phyloP scores from a whole-genome alignment of 2,329 filamentous ascomycete species.

The Knoxdaviesia capensis region DNA sequence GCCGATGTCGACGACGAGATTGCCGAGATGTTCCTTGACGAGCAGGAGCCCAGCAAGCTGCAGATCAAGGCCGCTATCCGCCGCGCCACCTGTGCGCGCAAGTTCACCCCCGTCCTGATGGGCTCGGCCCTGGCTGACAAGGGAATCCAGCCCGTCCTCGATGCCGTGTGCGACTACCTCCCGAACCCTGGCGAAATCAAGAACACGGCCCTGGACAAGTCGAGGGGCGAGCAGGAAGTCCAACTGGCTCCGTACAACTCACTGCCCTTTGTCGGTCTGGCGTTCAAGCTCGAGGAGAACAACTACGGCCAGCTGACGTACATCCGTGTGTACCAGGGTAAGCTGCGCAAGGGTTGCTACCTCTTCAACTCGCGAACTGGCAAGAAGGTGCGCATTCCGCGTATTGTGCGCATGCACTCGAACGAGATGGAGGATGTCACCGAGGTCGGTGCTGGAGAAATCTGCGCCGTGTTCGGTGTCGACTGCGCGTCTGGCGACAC shows the following conservation, averaged over 20 bases:
- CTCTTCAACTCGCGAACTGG: slow-evolving; percentile 86
- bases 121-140: slow-evolving; percentile 90
- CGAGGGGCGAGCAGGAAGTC: slow-evolving; percentile 57
- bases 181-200: slow-evolving; percentile 79
- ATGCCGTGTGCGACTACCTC: slow-evolving; percentile 88
- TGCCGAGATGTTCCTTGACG: slow-evolving; percentile 82
- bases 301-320: slow-evolving; percentile 98
- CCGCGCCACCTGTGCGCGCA: slow-evolving; percentile 67
- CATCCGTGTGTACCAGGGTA: slow-evolving; percentile 93
- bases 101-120: slow-evolving; percentile 93
- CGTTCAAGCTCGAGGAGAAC: slow-evolving; percentile 98
- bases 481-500: slow-evolving; percentile 96
- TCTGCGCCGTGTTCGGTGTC: slow-evolving; percentile 94
- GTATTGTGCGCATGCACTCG: slow-evolving; percentile 98
- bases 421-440: slow-evolving; percentile 97
- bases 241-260: slow-evolving; percentile 86
- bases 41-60: slow-evolving; percentile 53
- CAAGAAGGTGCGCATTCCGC: slow-evolving; percentile 91
- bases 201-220: slow-evolving; percentile 74
- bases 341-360: slow-evolving; percentile 68
- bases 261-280: slow-evolving; percentile 81
- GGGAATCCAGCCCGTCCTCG: slow-evolving; percentile 87
- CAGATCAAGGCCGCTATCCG: slow-evolving; percentile 90
- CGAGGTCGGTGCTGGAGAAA: slow-evolving; percentile 89
- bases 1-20: slow-evolving; percentile 98